Conservation (phyloP, 306 rosid species). For the Casuarina cunninghamiana region DNA sequence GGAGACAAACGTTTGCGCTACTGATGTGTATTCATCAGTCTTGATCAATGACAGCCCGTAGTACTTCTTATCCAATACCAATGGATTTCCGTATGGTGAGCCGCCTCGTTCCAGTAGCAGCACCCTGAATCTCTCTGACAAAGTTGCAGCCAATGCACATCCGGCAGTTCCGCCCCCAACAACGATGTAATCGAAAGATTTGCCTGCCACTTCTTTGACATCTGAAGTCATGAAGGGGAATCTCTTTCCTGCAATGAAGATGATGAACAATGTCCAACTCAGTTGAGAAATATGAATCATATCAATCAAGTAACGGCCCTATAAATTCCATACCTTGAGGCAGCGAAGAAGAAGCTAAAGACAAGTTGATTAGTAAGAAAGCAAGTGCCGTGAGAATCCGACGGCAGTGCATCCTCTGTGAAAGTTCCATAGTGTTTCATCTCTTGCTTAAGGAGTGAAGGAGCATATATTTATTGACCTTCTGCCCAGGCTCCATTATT, state of each 20-base stretch:
- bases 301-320: neutral
- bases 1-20: conserved; percentile 69
- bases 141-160: too few species aligned
- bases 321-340: conserved; percentile 44
- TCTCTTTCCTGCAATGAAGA: conserved; percentile 31
- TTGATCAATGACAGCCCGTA: conserved; percentile 56
- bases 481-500: conserved; percentile 27
- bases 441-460: conserved; percentile 22
- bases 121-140: too few species aligned
- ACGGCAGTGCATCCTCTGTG: conserved; percentile 9
- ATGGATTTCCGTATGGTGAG: conserved; percentile 55
- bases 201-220: conserved; percentile 58
- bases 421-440: neutral
- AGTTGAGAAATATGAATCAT: neutral
- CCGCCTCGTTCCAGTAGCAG: too few species aligned
- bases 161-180: conserved; percentile 12
- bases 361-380: conserved; percentile 30
- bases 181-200: conserved; percentile 63
- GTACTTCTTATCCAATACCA: conserved; percentile 49
- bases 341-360: conserved; percentile 32
- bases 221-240: conserved; percentile 65
- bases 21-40: conserved; percentile 49
- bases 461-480: conserved; percentile 37
- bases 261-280: conserved; percentile 10
- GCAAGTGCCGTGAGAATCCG: conserved; percentile 31